Base-by-base conservation (phyloP, 176 grass and related monocot species). In the Musa beccarii region DNA sequence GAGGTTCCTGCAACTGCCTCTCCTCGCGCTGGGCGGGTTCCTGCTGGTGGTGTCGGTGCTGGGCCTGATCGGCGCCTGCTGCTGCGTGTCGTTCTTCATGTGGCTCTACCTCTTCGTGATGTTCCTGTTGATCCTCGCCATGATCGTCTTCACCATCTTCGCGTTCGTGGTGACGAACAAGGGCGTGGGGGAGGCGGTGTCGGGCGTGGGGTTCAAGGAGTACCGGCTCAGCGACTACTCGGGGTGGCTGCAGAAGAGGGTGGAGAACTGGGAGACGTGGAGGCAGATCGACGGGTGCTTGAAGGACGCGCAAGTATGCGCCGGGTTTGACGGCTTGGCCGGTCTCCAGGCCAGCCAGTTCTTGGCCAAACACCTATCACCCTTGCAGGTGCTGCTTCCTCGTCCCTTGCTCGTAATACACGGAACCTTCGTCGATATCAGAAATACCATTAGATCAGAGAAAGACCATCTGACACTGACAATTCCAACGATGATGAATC, bases 71-170 rank as follows among this genome's bases (percentile, higher is more conserved):
- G 72, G 72, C 23, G 14, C 72, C 53, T 74, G 72, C 72, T 24
- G 53, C 11, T 23, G 72, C 72, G 8, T 74, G 16, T 28, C 52
- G 2, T 7, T 24, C 52, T 16, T 74, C 52, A 55, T 74, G 72
- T 74, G 72, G 72, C 10, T 74, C 52, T 74, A 74, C 52, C 72
- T 74, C 72, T 56, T 74, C 52, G 52, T 74, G 13, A 52, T 74
- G 53, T 74, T 74, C 53, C 14, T 74, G 21, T 22, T 74, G 11
- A 55, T 74, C 72, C 10, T 74, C 23, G 52, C 52, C 53, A 54
- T 56, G 21, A 28, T 74, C 53, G 14, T 15, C 72, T 74, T 55
- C 52, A 29, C 72, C 52, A 24, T 56, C 20, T 25, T 74, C 24
- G 52, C 53, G 6, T 56, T 57, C 72, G 72, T 74, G 23, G 72